phyloP scores from a whole-genome alignment of 345 rosid genomes.

The Euphorbia pulcherrima region DNA sequence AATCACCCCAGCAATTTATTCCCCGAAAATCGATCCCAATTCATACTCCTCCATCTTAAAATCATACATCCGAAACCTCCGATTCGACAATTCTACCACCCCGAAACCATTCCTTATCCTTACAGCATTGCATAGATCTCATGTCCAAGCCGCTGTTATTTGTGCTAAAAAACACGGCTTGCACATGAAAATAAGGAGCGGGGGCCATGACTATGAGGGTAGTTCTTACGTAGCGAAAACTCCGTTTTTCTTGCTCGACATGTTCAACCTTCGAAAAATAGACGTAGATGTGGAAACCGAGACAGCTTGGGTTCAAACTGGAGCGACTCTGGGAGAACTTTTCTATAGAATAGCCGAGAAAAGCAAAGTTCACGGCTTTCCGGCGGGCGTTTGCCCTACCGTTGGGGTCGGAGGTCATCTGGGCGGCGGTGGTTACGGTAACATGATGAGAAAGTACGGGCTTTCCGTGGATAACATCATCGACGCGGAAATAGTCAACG shows the following conservation, averaged over 20 bases:
- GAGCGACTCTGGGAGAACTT: slow-evolving; percentile 9
- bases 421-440: slow-evolving; percentile 7
- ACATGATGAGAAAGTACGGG: slow-evolving; percentile 2
- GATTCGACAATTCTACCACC: background rate
- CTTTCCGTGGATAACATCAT: slow-evolving; percentile 1
- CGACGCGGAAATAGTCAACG: background rate
- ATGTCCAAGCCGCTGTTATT: slow-evolving; percentile 3
- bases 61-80: background rate
- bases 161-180: background rate
- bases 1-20: background rate
- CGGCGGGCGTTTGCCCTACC: slow-evolving; percentile 7
- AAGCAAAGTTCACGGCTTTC: slow-evolving; percentile 10
- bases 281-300: background rate
- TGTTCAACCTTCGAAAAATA: background rate
- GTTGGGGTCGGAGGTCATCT: slow-evolving; percentile 13
- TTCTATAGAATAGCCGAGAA: slow-evolving; percentile 1
- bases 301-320: slow-evolving; percentile 4
- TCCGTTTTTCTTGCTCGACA: slow-evolving; percentile 4
- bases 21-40: background rate
- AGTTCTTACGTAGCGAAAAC: background rate
- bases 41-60: background rate
- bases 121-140: background rate
- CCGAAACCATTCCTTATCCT: background rate
- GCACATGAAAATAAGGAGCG: slow-evolving; percentile 13
- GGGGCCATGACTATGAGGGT: slow-evolving; percentile 11